Percentiles rank a stretch among this genome's conserved stretches.
These are phyloP conservation scores for Euclidium syriacum DNA, from an alignment of 345 rosid genomes.

Conservation along the genomic window DNA sequence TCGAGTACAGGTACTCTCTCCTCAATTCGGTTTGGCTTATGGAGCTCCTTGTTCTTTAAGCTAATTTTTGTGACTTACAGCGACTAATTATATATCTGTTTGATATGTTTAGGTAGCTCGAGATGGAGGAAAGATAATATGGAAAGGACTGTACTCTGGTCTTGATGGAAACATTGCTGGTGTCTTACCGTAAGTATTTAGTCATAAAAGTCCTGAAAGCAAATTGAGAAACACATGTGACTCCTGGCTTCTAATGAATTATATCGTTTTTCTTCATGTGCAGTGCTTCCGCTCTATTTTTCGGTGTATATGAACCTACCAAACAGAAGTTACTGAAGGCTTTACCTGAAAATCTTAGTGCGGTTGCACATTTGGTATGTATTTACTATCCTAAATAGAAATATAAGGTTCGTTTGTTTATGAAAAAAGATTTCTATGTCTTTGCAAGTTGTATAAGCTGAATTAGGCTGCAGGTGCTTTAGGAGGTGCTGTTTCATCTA, in stretches of 20 bases:
- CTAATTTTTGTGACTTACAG: background rate
- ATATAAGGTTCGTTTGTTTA: background rate
- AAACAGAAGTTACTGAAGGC: slow-evolving; percentile 51
- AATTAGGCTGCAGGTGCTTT: slow-evolving; percentile 76
- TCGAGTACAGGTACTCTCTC: slow-evolving; percentile 53
- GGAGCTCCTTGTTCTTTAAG: background rate
- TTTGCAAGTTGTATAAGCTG: slow-evolving; percentile 36
- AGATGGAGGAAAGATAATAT: slow-evolving; percentile 58
- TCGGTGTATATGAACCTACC: slow-evolving; percentile 67
- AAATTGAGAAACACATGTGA: background rate
- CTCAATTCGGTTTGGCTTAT: background rate
- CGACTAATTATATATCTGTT: background rate
- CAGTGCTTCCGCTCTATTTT: slow-evolving; percentile 66
- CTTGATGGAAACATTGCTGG: slow-evolving; percentile 83
- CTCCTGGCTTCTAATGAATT: slow-evolving; percentile 8
- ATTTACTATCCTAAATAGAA: background rate
- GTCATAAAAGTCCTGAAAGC: background rate
- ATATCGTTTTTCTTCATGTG: slow-evolving; percentile 1
- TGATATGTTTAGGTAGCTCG: slow-evolving; percentile 47
- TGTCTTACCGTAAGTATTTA: slow-evolving; percentile 67
- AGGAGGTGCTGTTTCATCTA: slow-evolving; percentile 74
- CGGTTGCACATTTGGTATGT: slow-evolving; percentile 59
- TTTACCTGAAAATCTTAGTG: slow-evolving; percentile 54
- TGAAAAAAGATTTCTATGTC: slow-evolving; percentile 7
- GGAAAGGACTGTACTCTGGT: slow-evolving; percentile 81